phyloP scores from a whole-genome alignment of 352 stramenopile species.

The Phytophthora capsici region DNA sequence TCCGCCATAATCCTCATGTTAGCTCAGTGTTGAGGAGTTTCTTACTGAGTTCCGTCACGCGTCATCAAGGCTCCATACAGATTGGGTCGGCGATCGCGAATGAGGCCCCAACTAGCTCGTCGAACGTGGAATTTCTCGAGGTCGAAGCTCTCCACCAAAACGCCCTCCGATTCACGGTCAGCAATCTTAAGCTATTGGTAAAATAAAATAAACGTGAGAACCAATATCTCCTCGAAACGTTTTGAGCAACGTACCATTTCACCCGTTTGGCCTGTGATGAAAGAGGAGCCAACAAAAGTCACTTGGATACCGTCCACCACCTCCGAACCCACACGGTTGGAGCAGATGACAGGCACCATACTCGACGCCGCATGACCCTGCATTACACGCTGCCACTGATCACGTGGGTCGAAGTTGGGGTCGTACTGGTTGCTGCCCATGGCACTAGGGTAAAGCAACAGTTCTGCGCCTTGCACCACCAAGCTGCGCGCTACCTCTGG shows the following conservation, averaged over 20 bases:
- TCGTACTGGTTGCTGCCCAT: conserved; percentile 91
- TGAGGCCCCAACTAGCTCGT: conserved; percentile 87
- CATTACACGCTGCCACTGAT: conserved; percentile 94
- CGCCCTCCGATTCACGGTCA: conserved; percentile 86
- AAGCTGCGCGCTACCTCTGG: conserved; percentile 89
- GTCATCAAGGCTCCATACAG: conserved; percentile 85
- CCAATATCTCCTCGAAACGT: background rate
- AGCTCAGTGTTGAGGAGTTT: conserved; percentile 1
- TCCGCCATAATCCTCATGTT: conserved; percentile 7
- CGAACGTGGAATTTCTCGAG: conserved; percentile 87
- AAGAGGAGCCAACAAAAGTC: conserved; percentile 93
- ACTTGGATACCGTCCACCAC: conserved; percentile 82
- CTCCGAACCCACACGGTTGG: conserved; percentile 90
- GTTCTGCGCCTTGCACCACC: conserved; percentile 89
- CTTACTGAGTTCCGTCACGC: conserved; percentile 68
- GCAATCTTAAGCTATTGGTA: conserved; percentile 82
- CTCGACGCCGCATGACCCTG: conserved; percentile 90
- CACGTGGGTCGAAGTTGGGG: conserved; percentile 82
- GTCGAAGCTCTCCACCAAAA: conserved; percentile 87
- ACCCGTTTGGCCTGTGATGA: conserved; percentile 92
- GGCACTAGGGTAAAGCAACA: conserved; percentile 83
- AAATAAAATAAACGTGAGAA: conserved; percentile 4
- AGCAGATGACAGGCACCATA: conserved; percentile 92
- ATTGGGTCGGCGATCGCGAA: conserved; percentile 87
- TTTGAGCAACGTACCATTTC: conserved; percentile 68